Conservation (phyloP, 768 basidiomycete species). For the Candolleomyces efflorescens region DNA sequence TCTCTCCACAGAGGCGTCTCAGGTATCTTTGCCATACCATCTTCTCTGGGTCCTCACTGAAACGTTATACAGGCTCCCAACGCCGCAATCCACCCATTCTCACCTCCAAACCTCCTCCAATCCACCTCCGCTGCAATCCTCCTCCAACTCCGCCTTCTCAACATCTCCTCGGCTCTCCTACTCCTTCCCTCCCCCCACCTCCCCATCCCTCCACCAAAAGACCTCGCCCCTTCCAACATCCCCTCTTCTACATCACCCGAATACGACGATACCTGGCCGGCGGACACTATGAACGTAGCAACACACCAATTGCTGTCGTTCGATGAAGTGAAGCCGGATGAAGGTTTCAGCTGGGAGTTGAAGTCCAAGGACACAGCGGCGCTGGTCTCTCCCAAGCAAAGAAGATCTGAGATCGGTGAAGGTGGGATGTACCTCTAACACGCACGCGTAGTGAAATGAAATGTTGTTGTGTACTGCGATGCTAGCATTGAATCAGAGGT, state of each 20-base stretch:
- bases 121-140: constrained; percentile 53
- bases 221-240: constrained; percentile 29
- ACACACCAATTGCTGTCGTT: constrained; percentile 32
- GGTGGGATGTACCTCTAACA: constrained; percentile 52
- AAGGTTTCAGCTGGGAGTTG: constrained; percentile 17
- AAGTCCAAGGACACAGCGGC: constrained; percentile 2
- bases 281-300: constrained; percentile 24
- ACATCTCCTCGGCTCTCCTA: constrained; percentile 26
- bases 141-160: constrained; percentile 25
- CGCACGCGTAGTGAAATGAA: no score
- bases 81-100: constrained; percentile 29
- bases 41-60: constrained; percentile 2
- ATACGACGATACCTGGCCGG: constrained; percentile 32
- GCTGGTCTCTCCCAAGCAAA: background rate
- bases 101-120: constrained; percentile 55
- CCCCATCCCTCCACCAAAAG: constrained; percentile 35
- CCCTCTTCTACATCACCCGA: constrained; percentile 22
- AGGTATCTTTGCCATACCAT: background rate
- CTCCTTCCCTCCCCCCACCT: constrained; percentile 48
- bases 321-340: constrained; percentile 19
- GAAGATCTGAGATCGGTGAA: constrained; percentile 35
- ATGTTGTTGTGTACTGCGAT: no score
- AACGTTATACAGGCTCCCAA: constrained; percentile 13
- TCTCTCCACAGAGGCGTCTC: constrained; percentile 28
- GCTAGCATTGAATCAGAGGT: no score